A percentile compares a stretch with the other conserved stretches of the same genome.
These are phyloP conservation scores for Tetracladium marchalianum DNA, from an alignment of 495 filamentous ascomycete species.

Conservation along the genomic window DNA sequence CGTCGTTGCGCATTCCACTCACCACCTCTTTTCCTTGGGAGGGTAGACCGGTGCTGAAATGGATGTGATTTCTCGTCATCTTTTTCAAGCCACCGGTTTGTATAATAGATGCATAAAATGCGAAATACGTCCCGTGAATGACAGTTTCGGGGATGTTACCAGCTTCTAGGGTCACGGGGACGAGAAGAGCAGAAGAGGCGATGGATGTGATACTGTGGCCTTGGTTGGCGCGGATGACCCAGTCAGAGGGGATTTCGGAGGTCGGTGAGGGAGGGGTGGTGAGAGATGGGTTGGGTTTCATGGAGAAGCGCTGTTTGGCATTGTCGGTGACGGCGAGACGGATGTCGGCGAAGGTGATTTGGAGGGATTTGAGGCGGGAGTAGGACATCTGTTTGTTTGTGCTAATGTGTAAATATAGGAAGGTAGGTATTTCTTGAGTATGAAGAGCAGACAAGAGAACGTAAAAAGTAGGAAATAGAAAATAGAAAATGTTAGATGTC, in stretches of 20 bases:
- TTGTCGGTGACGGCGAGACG: slow-evolving; percentile 56
- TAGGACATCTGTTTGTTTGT: slow-evolving; percentile 14
- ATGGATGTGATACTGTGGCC: slow-evolving; percentile 66
- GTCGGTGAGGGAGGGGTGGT: slow-evolving; percentile 21
- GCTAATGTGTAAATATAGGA: too few relatives aligned
- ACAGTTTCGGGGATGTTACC: slow-evolving; percentile 50
- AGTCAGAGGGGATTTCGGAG: slow-evolving; percentile 47
- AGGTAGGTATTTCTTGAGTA: too few relatives aligned
- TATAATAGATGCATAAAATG: slow-evolving; percentile 63
- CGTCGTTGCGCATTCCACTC: slow-evolving; percentile 74
- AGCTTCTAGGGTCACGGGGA: slow-evolving; percentile 43
- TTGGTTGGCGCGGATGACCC: slow-evolving; percentile 89
- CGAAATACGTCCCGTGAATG: slow-evolving; percentile 81
- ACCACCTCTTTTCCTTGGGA: slow-evolving; percentile 42
- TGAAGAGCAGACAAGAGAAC: too few relatives aligned
- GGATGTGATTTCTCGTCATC: slow-evolving; percentile 80
- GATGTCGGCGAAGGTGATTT: slow-evolving; percentile 68
- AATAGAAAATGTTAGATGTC: too few relatives aligned
- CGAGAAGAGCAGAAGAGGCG: slow-evolving; percentile 56
- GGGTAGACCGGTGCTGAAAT: slow-evolving; percentile 67
- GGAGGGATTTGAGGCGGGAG: slow-evolving; percentile 54
- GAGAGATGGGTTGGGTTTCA: slow-evolving; percentile 30
- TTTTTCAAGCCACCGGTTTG: slow-evolving; percentile 61
- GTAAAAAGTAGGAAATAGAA: too few relatives aligned
- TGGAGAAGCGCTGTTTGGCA: slow-evolving; percentile 85